A percentile compares a stretch with the other conserved stretches of the same genome.
These are phyloP conservation scores for Tulasnella sp. DNA, from an alignment of 768 basidiomycete genomes.

Conservation along the genomic window DNA sequence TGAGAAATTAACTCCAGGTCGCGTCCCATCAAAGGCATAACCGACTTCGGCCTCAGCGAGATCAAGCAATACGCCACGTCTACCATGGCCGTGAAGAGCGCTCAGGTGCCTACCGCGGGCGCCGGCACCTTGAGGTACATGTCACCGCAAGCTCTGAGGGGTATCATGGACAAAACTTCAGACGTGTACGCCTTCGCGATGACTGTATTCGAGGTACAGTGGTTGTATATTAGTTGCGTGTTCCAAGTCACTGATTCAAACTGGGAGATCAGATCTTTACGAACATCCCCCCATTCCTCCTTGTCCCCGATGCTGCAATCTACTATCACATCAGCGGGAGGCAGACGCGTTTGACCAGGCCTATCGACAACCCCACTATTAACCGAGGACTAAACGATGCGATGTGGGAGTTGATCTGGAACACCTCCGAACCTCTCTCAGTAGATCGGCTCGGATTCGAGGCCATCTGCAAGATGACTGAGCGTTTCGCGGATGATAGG, in stretches of 20 bases:
- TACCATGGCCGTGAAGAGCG: no score
- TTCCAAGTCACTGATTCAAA: neutral
- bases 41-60: conserved; percentile 7
- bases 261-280: neutral
- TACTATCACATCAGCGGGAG: neutral
- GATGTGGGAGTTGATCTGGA: neutral
- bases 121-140: conserved; percentile 2
- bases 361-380: neutral
- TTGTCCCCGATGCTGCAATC: neutral
- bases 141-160: neutral
- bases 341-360: neutral
- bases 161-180: neutral
- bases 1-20: neutral
- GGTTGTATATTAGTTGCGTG: neutral
- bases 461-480: neutral
- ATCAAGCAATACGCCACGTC: conserved; percentile 1
- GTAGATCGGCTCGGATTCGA: neutral
- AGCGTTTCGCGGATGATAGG: neutral
- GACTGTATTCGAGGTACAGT: conserved; percentile 1
- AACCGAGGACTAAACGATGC: conserved; percentile 1
- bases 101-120: no score
- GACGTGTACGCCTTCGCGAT: conserved; percentile 1
- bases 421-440: neutral
- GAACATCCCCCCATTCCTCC: neutral
- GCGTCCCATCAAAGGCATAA: neutral